Evolutionary conservation across 352 stramenopile genomes (phyloP), one percentile per base, ranked within the genome.

Genomic region (Globisporangium parvum): DNA sequence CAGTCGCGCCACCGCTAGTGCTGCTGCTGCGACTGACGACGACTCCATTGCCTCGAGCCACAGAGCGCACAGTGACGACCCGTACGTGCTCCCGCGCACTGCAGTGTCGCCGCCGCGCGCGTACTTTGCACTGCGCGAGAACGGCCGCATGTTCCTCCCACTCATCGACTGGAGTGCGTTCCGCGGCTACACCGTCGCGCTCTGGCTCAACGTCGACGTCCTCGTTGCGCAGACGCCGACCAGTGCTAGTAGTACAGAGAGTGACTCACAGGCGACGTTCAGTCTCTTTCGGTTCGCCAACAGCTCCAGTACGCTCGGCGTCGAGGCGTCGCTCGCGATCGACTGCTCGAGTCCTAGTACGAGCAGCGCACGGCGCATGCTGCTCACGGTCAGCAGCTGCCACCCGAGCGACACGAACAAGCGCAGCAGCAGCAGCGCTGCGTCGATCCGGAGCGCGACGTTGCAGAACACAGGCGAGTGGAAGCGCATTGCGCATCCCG

Each of bases 131-230:
- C 85, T 93, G 40, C 71, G 53, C 4, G 74, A 75, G 17, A 85
- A 78, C 24, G 75, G 80, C 15, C 64, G 68, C n/a, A 83, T 94
- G 71, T 69, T 86, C 47, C 59, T 94, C 28, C 85, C 85, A 5
- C 75, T 88, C 23, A 68, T 94, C 33, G 78, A 91, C 59, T 94
- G 85, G 85, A 71, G 67, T 18, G 69, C 73, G 18, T 94, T 94
- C 57, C 78, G 85, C 24, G 81, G 81, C 0, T 94, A 91, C 62
- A 84, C 85, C 4, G 68, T 94, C 24, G 77, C 78, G 37, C 40
- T 94, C 23, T 94, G 85, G 85, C 65, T 92, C 40, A 75, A 82
- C 44, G 60, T 87, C 15, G 70, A 73, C 31, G 31, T 78, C 78
- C 45, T 33, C 57, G 6, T 24, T 31, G 47, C 24, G 4, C n/a